A percentile compares a stretch with the other conserved stretches of the same genome.
These are phyloP conservation scores for Fomitopsis serialis DNA, from an alignment of 768 basidiomycete genomes.

Conservation along the genomic window DNA sequence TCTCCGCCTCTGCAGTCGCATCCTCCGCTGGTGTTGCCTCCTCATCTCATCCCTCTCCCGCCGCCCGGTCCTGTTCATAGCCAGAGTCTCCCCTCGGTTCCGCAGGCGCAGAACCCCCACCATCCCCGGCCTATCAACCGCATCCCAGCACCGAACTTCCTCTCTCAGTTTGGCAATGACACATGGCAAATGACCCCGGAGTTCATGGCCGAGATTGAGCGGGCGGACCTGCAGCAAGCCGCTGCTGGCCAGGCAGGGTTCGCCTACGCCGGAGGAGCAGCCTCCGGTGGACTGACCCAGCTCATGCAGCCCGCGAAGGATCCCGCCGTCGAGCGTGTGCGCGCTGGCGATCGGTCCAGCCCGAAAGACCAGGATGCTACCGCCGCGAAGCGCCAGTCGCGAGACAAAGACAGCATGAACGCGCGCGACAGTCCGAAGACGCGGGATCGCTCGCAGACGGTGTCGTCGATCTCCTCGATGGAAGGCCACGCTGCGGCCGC, in stretches of 20 bases:
- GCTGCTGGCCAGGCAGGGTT: constrained; percentile 35
- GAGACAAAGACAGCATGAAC: constrained; percentile 19
- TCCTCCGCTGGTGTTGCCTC: constrained; percentile 9
- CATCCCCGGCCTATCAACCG: constrained; percentile 66
- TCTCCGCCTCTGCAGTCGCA: constrained; percentile 31
- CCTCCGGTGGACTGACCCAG: constrained; percentile 30
- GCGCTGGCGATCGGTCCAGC: constrained; percentile 46
- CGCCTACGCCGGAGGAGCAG: constrained; percentile 43
- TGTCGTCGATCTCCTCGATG: constrained; percentile 24
- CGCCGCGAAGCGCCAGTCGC: constrained; percentile 17
- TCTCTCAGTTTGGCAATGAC: constrained; percentile 51
- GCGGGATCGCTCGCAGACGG: constrained; percentile 25
- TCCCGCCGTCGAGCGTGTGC: constrained; percentile 49
- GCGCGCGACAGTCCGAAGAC: constrained; percentile 35
- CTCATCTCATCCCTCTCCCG: constrained; percentile 26
- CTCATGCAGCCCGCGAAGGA: constrained; percentile 24
- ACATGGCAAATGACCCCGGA: constrained; percentile 67
- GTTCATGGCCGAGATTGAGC: constrained; percentile 66
- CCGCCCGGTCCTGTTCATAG: constrained; percentile 27
- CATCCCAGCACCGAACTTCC: constrained; percentile 47
- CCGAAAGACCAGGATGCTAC: constrained; percentile 44
- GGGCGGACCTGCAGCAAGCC: constrained; percentile 58
- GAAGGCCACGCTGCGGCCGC: constrained; percentile 2
- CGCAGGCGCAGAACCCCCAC: constrained; percentile 33
- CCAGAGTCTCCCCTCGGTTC: constrained; percentile 24